Conservation (phyloP, 2,329 filamentous ascomycete species). For the Penicillium sp. region DNA sequence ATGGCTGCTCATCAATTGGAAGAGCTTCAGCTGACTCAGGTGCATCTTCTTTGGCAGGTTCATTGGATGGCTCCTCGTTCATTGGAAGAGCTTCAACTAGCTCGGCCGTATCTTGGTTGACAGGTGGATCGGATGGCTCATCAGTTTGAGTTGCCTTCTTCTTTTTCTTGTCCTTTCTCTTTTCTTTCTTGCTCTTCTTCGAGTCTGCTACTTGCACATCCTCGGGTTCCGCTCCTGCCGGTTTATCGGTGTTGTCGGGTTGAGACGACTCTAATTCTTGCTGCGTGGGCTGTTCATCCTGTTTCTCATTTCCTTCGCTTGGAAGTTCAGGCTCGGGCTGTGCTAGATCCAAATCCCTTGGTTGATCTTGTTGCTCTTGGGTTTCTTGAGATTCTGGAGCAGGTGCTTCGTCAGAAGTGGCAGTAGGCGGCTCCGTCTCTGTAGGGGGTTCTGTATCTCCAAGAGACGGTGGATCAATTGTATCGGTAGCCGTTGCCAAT, state of each 20-base stretch:
- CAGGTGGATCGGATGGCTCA: conserved; percentile 7
- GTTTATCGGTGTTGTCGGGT: background rate
- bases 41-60: too few relatives aligned
- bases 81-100: background rate
- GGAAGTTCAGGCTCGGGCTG: background rate
- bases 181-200: conserved; percentile 32
- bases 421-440: background rate
- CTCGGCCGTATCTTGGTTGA: background rate
- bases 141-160: conserved; percentile 15
- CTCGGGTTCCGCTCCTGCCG: background rate
- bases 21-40: too few relatives aligned
- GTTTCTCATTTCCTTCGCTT: background rate
- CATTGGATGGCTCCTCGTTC: too few relatives aligned
- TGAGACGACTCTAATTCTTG: background rate
- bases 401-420: background rate
- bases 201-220: conserved; percentile 11
- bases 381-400: background rate
- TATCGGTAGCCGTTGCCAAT: background rate
- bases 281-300: background rate
- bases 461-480: background rate
- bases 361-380: background rate
- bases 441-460: background rate
- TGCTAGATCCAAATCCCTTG: background rate
- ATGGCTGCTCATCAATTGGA: too few relatives aligned
- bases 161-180: conserved; percentile 28